Base-by-base conservation (phyloP, 768 basidiomycete genomes). In the Amanita pseudoporphyria region DNA sequence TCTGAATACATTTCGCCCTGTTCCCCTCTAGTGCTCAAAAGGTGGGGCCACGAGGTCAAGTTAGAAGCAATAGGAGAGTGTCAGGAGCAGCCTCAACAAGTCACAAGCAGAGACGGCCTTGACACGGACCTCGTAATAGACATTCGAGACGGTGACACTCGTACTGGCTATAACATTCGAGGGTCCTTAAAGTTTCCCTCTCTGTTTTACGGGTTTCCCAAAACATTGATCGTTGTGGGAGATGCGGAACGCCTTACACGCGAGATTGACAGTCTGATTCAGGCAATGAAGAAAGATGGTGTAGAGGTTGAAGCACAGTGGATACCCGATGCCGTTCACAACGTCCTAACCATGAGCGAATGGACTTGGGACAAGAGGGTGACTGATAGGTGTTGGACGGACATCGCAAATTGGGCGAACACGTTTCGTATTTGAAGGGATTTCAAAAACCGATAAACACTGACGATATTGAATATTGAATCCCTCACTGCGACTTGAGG, bases 231-330 rank as follows among this genome's bases (percentile, higher is more conserved):
- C 44, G 67, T 75, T 18, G 66, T 71, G 28, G 77, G 77, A 3
- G 73, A 75, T 52, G 74, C 73, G 33, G 77, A 78, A 63, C 63
- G 76, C 51, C 62, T 77, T 22, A 73, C 73, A 54, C 60, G 67
- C 26, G 76, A 78, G 58, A 71, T 76, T 18, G 60, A 62, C 45
- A 68, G 66, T 52, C 61, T 77, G 38, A 62, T 66, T 32, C 49
- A 53, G 24, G 70, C 69, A 14, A 71, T 71, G 71, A 49, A 61
- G 51, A 59, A 60, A 48, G 70, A 72, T 52, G 67, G 64, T 0
- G 67, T 70, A 6, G 63, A 68, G 47, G 56, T 70, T 7, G 56
- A 52, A 28, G 57, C 62, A 19, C 53, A 63, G 46, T 67, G 67
- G 65, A 63, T 66, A 9, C 58, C 54, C 41, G 71, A 72, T 53